Percentiles rank a stretch among this genome's conserved stretches.
Conservation (phyloP, 306 rosid genomes). For the Medicago arabica region DNA sequence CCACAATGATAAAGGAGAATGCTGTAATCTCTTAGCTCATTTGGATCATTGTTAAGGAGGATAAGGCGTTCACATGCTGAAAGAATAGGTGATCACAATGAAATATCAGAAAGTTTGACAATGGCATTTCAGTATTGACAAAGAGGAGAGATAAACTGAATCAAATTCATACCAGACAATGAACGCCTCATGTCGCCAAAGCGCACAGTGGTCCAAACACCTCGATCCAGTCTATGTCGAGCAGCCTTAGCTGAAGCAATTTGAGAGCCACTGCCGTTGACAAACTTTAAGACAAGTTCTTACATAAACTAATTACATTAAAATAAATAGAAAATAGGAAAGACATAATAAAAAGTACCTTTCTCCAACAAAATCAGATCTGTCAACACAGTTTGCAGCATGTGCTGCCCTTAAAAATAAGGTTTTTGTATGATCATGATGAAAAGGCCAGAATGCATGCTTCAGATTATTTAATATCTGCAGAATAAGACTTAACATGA, state of each 20-base stretch:
- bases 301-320: background rate
- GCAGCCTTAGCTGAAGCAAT: slow-evolving; percentile 95
- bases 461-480: slow-evolving; percentile 84
- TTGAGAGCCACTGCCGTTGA: slow-evolving; percentile 72
- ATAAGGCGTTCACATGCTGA: slow-evolving; percentile 95
- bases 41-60: slow-evolving; percentile 65
- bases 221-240: slow-evolving; percentile 86
- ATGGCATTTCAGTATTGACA: slow-evolving; percentile 11
- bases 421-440: slow-evolving; percentile 63
- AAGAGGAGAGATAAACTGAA: slow-evolving; percentile 18
- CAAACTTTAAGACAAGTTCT: slow-evolving; percentile 34
- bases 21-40: slow-evolving; percentile 88
- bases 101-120: slow-evolving; percentile 6
- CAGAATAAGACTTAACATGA: slow-evolving; percentile 39
- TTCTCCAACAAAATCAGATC: slow-evolving; percentile 60
- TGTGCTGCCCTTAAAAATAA: slow-evolving; percentile 87
- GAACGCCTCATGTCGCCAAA: slow-evolving; percentile 97
- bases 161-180: slow-evolving; percentile 64
- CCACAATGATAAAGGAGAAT: slow-evolving; percentile 95
- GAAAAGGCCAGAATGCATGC: slow-evolving; percentile 93
- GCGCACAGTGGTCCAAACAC: slow-evolving; percentile 91
- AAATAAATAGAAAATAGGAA: slow-evolving; percentile 20
- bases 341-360: slow-evolving; percentile 58
- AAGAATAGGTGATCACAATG: slow-evolving; percentile 30
- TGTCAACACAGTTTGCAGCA: slow-evolving; percentile 78